phyloP scores from a whole-genome alignment of 768 basidiomycete genomes.

The Coprinopsis cinerea region DNA sequence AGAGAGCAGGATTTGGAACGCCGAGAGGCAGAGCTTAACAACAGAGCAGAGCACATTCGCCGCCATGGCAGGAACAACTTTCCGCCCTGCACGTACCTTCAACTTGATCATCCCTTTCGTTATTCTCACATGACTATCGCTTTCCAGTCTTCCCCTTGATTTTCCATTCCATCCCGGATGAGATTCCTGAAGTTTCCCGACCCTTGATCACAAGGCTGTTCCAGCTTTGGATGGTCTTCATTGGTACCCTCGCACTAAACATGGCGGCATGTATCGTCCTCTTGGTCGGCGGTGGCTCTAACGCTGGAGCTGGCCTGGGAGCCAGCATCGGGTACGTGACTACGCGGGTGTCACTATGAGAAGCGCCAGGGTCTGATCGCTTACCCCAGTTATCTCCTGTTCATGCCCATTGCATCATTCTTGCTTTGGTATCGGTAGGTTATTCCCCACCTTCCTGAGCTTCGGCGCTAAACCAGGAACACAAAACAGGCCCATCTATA shows the following conservation, averaged over 20 bases:
- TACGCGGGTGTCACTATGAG: conserved; percentile 11
- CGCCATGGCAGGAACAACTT: conserved; percentile 87
- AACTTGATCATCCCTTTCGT: conserved; percentile 9
- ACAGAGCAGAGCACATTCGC: conserved; percentile 63
- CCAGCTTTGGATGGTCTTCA: conserved; percentile 89
- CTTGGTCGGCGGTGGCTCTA: conserved; percentile 66
- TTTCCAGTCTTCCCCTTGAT: conserved; percentile 84
- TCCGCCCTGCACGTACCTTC: conserved; percentile 68
- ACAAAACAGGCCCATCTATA: conserved; percentile 78
- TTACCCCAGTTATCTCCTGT: conserved; percentile 59
- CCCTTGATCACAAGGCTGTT: conserved; percentile 81
- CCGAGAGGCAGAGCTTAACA: conserved; percentile 68
- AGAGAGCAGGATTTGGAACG: conserved; percentile 79
- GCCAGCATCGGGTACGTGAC: conserved; percentile 73
- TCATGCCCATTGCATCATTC: conserved; percentile 79
- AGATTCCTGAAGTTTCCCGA: conserved; percentile 79
- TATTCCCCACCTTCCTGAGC: conserved; percentile 4
- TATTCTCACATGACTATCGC: conserved; percentile 15
- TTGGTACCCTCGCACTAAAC: conserved; percentile 79
- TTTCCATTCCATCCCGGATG: conserved; percentile 87
- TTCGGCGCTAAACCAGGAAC: conserved; percentile 13
- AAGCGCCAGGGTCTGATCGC: conserved; percentile 20
- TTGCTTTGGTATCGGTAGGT: conserved; percentile 91
- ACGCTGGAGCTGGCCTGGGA: conserved; percentile 77
- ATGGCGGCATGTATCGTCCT: conserved; percentile 86